These are phyloP conservation scores for Naganishia antarctica DNA, from an alignment of 768 basidiomycete genomes.

Conservation along the genomic window DNA sequence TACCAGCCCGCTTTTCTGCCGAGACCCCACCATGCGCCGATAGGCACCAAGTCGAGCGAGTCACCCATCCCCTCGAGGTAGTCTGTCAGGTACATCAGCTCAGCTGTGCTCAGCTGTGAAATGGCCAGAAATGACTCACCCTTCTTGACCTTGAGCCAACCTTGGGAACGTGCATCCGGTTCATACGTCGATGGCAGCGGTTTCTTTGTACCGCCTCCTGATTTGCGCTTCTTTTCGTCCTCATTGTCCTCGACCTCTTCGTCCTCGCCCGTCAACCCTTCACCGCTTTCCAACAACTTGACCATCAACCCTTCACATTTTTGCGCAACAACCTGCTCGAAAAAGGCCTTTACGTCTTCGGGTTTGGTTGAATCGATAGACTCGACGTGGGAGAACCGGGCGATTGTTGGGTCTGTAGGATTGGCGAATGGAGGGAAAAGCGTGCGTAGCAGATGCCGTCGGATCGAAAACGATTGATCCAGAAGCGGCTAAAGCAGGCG, in stretches of 20 bases:
- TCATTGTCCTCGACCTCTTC: conserved; percentile 44
- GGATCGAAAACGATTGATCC: conserved; percentile 62
- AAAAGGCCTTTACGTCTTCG: conserved; percentile 66
- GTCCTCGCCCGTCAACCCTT: conserved; percentile 43
- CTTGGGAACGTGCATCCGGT: conserved; percentile 75
- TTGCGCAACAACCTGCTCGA: conserved; percentile 67
- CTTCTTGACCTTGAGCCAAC: conserved; percentile 89
- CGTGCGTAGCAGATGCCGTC: conserved; percentile 62
- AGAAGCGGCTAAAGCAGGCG: conserved; percentile 60
- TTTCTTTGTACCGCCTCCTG: conserved; percentile 55
- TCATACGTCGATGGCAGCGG: conserved; percentile 80
- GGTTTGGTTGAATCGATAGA: conserved; percentile 54
- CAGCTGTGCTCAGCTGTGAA: conserved; percentile 25
- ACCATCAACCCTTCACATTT: conserved; percentile 92
- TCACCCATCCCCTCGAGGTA: conserved; percentile 78
- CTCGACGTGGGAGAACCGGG: conserved; percentile 69
- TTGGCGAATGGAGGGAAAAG: conserved; percentile 57
- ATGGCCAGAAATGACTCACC: neutral
- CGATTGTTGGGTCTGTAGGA: conserved; percentile 53
- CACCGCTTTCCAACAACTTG: conserved; percentile 67
- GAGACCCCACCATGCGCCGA: conserved; percentile 78
- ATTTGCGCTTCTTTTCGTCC: conserved; percentile 25
- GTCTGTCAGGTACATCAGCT: conserved; percentile 51
- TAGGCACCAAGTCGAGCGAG: conserved; percentile 55
- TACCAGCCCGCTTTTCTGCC: conserved; percentile 88